phyloP scores from a whole-genome alignment of 2,329 filamentous ascomycete species.

The Alternaria panax region DNA sequence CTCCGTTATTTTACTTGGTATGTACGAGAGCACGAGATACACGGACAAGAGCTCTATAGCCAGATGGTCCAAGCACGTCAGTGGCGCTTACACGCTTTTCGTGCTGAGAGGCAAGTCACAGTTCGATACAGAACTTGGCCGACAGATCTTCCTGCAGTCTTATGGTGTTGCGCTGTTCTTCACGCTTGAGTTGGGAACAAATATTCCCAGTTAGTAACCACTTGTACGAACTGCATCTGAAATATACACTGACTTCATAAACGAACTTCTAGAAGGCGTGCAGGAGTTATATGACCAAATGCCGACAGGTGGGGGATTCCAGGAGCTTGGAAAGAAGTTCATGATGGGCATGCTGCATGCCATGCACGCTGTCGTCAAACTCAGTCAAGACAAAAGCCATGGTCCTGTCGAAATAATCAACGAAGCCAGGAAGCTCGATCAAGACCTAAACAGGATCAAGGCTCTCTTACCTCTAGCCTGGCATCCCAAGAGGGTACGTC shows the following conservation, averaged over 20 bases:
- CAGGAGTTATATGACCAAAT: constrained; percentile 30
- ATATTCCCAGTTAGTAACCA: background rate
- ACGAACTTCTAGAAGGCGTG: constrained; percentile 25
- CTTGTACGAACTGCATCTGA: background rate
- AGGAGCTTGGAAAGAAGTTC: constrained; percentile 18
- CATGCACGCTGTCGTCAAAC: constrained; percentile 31
- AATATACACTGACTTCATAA: background rate
- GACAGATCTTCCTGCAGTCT: constrained; percentile 41
- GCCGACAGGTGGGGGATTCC: constrained; percentile 5
- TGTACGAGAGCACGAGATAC: constrained; percentile 45
- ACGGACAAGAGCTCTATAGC: constrained; percentile 35
- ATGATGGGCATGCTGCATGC: constrained; percentile 32
- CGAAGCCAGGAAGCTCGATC: constrained; percentile 25
- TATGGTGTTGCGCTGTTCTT: constrained; percentile 36
- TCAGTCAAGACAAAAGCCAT: constrained; percentile 26
- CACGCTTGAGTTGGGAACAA: constrained; percentile 26
- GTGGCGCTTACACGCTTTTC: constrained; percentile 44
- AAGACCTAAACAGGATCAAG: constrained; percentile 32
- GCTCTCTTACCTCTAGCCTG: constrained; percentile 32
- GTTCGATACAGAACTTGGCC: constrained; percentile 27
- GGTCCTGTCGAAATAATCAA: constrained; percentile 26
- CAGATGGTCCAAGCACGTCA: constrained; percentile 44
- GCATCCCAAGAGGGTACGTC: constrained; percentile 30
- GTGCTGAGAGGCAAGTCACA: constrained; percentile 39
- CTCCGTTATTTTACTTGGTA: constrained; percentile 42